Evolutionary conservation across 768 basidiomycete genomes (phyloP), one percentile per base, ranked within the genome.

Genomic region (Suillus clintonianus): DNA sequence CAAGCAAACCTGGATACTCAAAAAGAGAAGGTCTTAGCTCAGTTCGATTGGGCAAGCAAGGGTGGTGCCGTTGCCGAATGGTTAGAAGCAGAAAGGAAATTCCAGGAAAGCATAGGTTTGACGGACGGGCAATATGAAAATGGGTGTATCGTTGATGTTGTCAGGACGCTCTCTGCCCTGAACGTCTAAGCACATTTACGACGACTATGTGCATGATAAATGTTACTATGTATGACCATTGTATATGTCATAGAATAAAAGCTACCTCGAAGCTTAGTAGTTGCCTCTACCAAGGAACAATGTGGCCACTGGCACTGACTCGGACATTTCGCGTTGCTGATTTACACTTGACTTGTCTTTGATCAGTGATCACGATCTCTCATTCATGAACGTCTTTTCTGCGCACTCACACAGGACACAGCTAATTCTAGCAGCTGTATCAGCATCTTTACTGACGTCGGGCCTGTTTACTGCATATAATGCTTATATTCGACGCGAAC

Each of bases 371-470:
- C 37, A 19, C 37, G 9, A 37, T 37, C 15, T 39, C n/a, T 19
- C 37, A 57, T 57, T 59, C 64, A 77, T 72, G 74, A 64, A 69
- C 45, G 50, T n/a, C 11, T 57, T 74, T 45, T 67, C 69, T 27
- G 56, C 62, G 34, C 78, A 81, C 43, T 85, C 87, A 24, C 89
- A 91, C 70, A 82, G 79, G 68, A 79, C 83, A 14, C 91, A 92
- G 70, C 84, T 93, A 53, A 69, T 91, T 32, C 77, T 84, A 50
- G 83, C 87, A 14, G 91, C 90, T n/a, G 66, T 88, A 48, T 82
- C 84, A 14, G 85, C 90, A 14, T 89, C 91, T 6, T 65, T 85
- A 2, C 77, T 84, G 1, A 92, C 91, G 13, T 87, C 84, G 6
- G 79, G 82, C 0, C 66, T 86, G 4, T 73, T 93, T n/a, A 80